phyloP scores from a whole-genome alignment of 768 basidiomycete genomes.

The Suillus plorans region DNA sequence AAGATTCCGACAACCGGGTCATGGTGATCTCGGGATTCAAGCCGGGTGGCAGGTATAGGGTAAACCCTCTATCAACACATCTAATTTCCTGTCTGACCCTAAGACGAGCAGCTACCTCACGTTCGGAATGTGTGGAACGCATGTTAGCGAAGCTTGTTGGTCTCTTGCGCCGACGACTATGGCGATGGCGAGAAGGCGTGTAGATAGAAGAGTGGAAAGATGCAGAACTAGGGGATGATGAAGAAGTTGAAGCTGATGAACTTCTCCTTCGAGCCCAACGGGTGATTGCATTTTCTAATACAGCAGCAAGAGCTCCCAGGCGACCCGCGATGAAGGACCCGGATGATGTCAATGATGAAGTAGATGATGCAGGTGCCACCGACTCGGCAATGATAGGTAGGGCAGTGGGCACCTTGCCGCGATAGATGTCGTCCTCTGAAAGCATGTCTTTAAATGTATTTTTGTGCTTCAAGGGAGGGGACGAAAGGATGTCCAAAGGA shows the following conservation, averaged over 20 bases:
- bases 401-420: slow-evolving; percentile 46
- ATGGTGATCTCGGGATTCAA: slow-evolving; percentile 11
- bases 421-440: slow-evolving; percentile 57
- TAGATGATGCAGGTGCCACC: slow-evolving; percentile 27
- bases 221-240: slow-evolving; percentile 40
- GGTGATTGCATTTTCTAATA: slow-evolving; percentile 69
- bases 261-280: slow-evolving; percentile 58
- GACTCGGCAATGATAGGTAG: slow-evolving; percentile 28
- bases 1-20: slow-evolving; percentile 3
- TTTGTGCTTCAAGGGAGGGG: neutral
- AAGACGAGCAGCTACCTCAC: slow-evolving; percentile 57
- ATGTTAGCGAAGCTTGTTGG: slow-evolving; percentile 50
- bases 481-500: neutral
- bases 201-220: slow-evolving; percentile 30
- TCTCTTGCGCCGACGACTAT: slow-evolving; percentile 44
- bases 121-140: slow-evolving; percentile 54
- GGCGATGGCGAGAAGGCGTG: slow-evolving; percentile 40
- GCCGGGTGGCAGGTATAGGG: slow-evolving; percentile 58
- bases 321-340: slow-evolving; percentile 38
- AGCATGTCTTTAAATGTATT: slow-evolving; percentile 6
- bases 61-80: slow-evolving; percentile 61
- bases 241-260: slow-evolving; percentile 44
- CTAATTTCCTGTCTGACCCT: slow-evolving; percentile 63
- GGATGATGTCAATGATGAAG: slow-evolving; percentile 26
- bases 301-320: slow-evolving; percentile 54